Percentiles rank a stretch among this genome's conserved stretches.
phyloP scores from a whole-genome alignment of 257 asterid genomes.

The Vinca minor region DNA sequence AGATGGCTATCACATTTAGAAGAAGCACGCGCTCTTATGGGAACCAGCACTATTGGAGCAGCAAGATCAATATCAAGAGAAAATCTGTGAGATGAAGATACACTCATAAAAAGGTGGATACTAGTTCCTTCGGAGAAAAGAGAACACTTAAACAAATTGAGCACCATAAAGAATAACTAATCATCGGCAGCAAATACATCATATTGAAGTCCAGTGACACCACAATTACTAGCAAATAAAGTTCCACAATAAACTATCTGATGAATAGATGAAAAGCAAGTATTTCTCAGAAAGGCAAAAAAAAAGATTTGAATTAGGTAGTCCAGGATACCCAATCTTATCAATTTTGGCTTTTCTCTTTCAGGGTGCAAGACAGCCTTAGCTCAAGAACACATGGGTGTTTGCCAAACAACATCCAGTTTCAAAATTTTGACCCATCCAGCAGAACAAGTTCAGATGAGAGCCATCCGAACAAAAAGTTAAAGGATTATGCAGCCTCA shows the following conservation, averaged over 20 bases:
- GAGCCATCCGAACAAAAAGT: too few species aligned
- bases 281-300: background rate
- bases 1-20: conserved; percentile 60
- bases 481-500: too few species aligned
- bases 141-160: background rate
- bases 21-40: conserved; percentile 51
- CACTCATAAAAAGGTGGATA: background rate
- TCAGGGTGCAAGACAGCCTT: background rate
- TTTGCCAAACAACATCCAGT: background rate
- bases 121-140: background rate
- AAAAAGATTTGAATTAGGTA: background rate
- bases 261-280: background rate
- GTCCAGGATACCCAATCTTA: background rate
- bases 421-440: background rate
- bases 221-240: background rate
- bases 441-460: background rate
- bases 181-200: conserved; percentile 1
- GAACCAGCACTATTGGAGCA: conserved; percentile 97
- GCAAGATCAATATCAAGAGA: conserved; percentile 98
- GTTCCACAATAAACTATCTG: too few species aligned
- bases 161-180: background rate
- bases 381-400: background rate
- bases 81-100: conserved; percentile 41
- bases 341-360: background rate
- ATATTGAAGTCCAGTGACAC: background rate